phyloP scores from a whole-genome alignment of 2,329 filamentous ascomycete genomes.

The Stemphylium lycopersici region DNA sequence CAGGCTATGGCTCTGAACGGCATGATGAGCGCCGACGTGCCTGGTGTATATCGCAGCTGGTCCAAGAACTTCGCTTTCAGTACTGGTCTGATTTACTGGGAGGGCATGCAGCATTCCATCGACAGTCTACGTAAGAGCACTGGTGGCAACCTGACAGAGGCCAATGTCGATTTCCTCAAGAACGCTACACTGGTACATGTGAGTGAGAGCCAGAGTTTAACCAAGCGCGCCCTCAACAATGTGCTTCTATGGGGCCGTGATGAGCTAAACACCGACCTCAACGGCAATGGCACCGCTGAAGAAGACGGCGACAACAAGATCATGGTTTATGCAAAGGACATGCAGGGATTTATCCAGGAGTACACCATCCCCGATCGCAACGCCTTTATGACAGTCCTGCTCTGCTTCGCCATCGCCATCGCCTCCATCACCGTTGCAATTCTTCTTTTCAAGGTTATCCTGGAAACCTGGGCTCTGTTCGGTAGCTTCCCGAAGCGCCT shows the following conservation, averaged over 20 bases:
- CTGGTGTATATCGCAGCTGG: constrained; percentile 86
- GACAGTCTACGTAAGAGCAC: constrained; percentile 81
- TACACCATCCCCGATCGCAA: constrained; percentile 85
- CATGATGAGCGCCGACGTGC: constrained; percentile 91
- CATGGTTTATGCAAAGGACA: constrained; percentile 69
- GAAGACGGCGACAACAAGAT: constrained; percentile 51
- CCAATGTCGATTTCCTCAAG: constrained; percentile 75
- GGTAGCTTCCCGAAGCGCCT: constrained; percentile 82
- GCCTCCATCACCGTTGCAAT: constrained; percentile 84
- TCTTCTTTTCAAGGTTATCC: constrained; percentile 85
- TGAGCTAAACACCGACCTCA: constrained; percentile 41
- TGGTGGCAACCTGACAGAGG: constrained; percentile 83
- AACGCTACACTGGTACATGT: constrained; percentile 77
- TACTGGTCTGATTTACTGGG: constrained; percentile 82
- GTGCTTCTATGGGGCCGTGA: constrained; percentile 62
- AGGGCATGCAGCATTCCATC: constrained; percentile 77
- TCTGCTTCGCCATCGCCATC: constrained; percentile 87
- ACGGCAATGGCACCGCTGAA: constrained; percentile 50
- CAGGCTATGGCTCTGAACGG: constrained; percentile 94
- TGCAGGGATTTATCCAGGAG: constrained; percentile 83
- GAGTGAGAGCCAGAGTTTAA: constrained; percentile 61
- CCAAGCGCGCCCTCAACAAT: constrained; percentile 59
- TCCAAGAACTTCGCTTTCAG: constrained; percentile 93
- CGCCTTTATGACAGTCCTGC: constrained; percentile 93
- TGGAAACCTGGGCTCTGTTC: constrained; percentile 91